phyloP scores from a whole-genome alignment of 192 early-diverging fungal genomes.

The Cladochytrium replicatum region DNA sequence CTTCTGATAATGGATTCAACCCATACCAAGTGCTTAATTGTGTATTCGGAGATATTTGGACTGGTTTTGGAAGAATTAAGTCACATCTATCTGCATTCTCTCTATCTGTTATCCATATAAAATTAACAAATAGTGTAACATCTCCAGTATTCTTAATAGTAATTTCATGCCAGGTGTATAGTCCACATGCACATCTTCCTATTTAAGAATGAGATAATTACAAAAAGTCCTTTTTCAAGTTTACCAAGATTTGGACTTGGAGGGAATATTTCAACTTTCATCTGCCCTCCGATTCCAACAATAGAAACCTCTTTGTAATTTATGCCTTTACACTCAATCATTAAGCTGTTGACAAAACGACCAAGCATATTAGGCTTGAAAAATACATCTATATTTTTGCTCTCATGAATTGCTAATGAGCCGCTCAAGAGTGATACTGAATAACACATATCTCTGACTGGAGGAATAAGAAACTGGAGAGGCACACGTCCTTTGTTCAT shows the following conservation, averaged over 20 bases:
- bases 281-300: constrained; percentile 44
- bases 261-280: constrained; percentile 45
- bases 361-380: constrained; percentile 39
- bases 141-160: constrained; percentile 39
- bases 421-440: constrained; percentile 26
- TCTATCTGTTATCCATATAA: constrained; percentile 9
- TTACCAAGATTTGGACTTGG: constrained; percentile 34
- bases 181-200: constrained; percentile 43
- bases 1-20: constrained; percentile 27
- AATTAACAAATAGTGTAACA: constrained; percentile 33
- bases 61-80: constrained; percentile 26
- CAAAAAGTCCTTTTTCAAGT: not conserved
- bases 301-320: constrained; percentile 54
- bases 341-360: constrained; percentile 35
- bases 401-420: constrained; percentile 34
- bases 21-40: constrained; percentile 22
- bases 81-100: constrained; percentile 10
- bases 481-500: constrained; percentile 50
- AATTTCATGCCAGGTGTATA: constrained; percentile 29
- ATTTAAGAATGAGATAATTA: not conserved
- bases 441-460: constrained; percentile 36
- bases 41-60: constrained; percentile 25
- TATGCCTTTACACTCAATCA: constrained; percentile 53
- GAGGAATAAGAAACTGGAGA: constrained; percentile 42
- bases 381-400: constrained; percentile 28